Percentiles rank a stretch among this genome's conserved stretches.
These are phyloP conservation scores for Stereum hirsutum DNA, from an alignment of 1,284 basidiomycete genomes.

Conservation along the genomic window DNA sequence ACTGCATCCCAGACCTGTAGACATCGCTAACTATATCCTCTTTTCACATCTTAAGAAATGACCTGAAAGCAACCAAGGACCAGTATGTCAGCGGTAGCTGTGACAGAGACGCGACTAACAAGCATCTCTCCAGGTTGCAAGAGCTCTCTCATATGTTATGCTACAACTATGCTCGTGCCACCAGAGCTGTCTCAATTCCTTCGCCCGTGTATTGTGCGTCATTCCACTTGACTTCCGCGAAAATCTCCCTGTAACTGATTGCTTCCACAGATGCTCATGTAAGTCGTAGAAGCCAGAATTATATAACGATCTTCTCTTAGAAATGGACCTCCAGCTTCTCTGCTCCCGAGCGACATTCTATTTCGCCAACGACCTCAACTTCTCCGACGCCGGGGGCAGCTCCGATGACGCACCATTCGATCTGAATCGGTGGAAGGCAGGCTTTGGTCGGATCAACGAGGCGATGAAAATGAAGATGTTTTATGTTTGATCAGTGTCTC, in stretches of 20 bases:
- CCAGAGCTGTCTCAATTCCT: slow-evolving; percentile 12
- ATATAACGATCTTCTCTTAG: too few species aligned
- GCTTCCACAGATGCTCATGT: not conserved
- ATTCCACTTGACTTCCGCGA: too few species aligned
- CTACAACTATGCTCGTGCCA: slow-evolving; percentile 8
- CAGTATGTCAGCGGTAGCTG: not conserved
- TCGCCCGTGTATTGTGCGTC: slow-evolving; percentile 10
- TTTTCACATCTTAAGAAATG: too few species aligned
- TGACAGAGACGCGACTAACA: not conserved
- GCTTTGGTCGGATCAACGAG: slow-evolving; percentile 12
- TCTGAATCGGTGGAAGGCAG: slow-evolving; percentile 24
- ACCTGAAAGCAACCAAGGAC: not conserved
- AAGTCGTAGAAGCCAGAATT: too few species aligned
- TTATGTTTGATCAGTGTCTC: slow-evolving; percentile 36
- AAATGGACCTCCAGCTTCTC: slow-evolving; percentile 10
- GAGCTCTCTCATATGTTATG: slow-evolving; percentile 10
- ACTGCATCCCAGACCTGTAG: too few species aligned
- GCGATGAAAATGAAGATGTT: slow-evolving; percentile 23
- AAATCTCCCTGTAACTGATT: too few species aligned
- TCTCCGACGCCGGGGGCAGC: slow-evolving; percentile 17
- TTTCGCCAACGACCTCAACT: slow-evolving; percentile 20
- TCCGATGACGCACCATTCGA: slow-evolving; percentile 20
- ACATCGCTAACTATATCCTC: too few species aligned
- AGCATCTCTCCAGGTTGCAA: not conserved
- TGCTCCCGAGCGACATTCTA: slow-evolving; percentile 18